Base-by-base conservation (phyloP, 148 eudicot genomes). In the Vaccinium corymbosum region DNA sequence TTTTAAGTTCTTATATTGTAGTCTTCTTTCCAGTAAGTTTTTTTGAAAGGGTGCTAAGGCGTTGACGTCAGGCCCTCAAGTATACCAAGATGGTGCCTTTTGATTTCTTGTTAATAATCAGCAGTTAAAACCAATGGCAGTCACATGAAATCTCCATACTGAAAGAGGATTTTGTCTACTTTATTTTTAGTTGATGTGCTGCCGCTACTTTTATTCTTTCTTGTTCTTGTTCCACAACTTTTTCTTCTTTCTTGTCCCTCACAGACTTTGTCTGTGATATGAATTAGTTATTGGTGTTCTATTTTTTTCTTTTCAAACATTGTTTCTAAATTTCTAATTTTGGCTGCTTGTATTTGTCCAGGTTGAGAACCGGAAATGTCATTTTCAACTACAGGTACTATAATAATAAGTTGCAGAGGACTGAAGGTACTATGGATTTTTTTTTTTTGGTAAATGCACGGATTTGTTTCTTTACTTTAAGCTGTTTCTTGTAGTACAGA, bases 321-420 rank as follows among this genome's bases (percentile, higher is more conserved):
- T 68, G 68, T 51, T 27, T n/a, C 55, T 46, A 19, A 70, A 56
- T 59, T 82, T n/a, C 22, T 71, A 55, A 25, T 49, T 62, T 84
- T 66, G 55, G 79, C 75, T 82, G 81, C 84, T 82, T 85, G 78
- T 71, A 38, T 79, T 70, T 83, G 11, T 74, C 83, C 85, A 97
- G 99, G 97, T 92, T 97, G 92, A 94, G 99, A 90, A 87, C 92
- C 59, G 95, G 99, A 85, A 97, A 94, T 89, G 98, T 97, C 59
- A 84, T 97, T 80, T 97, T 94, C 90, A 97, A 92, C 92, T 97
- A 97, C 88, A 88, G 85, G 78, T 94, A 97, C 84, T 91, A 92
- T 85, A 89, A 92, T 85, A 93, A 93, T 87, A 91, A 83, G 88
- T 80, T 93, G 90, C 93, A 92, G 86, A 94, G 88, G 87, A 92